Evolutionary conservation across 345 rosid species (phyloP).

Genomic region (Eucalyptus cloeziana): DNA sequence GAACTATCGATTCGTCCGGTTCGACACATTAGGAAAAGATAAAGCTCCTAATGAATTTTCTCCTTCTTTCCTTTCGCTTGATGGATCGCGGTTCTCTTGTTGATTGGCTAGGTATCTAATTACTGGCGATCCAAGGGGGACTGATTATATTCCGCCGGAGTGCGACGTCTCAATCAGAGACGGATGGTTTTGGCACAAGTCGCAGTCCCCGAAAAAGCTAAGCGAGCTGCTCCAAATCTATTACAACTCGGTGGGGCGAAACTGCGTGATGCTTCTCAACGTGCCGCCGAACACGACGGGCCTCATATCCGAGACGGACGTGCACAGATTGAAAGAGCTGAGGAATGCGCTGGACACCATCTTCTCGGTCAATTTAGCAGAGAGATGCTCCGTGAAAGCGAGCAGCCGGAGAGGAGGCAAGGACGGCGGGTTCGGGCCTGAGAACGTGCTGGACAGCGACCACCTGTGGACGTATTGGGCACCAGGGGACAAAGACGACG

Average conservation of each 20-base stretch:
- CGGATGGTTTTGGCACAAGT: constrained; percentile 79
- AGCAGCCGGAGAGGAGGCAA: constrained; percentile 55
- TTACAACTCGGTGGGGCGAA: constrained; percentile 61
- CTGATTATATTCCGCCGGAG: constrained; percentile 59
- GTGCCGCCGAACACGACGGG: constrained; percentile 67
- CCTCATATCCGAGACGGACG: constrained; percentile 39
- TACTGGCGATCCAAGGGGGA: constrained; percentile 51
- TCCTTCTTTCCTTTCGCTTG: background rate
- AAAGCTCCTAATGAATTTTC: background rate
- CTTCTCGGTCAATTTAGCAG: constrained; percentile 38
- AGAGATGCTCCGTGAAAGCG: constrained; percentile 13
- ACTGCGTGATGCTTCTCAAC: constrained; percentile 47
- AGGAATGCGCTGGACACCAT: constrained; percentile 27
- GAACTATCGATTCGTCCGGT: background rate
- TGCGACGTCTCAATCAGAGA: constrained; percentile 57
- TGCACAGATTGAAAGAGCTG: constrained; percentile 28
- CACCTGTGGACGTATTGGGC: constrained; percentile 72
- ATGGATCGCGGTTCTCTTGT: background rate
- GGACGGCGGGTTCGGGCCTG: constrained; percentile 43
- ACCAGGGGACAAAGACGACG: constrained; percentile 6
- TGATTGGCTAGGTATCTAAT: constrained; percentile 31
- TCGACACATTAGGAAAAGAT: background rate
- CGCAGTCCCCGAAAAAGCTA: constrained; percentile 38
- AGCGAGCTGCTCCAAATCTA: constrained; percentile 47
- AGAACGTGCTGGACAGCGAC: constrained; percentile 43